Evolutionary conservation across 371 early-diverging fungal species (phyloP).

Genomic region (Phascolomyces articulosus): DNA sequence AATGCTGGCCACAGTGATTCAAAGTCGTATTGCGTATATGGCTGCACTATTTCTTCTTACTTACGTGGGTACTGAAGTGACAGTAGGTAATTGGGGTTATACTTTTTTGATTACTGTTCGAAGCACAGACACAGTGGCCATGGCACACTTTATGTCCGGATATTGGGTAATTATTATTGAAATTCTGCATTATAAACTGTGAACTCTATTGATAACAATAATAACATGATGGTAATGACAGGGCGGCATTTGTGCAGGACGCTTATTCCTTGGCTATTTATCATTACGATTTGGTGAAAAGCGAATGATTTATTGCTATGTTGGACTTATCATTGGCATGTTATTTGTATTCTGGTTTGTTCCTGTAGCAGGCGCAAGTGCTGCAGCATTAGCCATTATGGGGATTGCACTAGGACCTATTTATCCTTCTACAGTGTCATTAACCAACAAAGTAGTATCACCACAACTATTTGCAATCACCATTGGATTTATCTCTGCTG

Average conservation of each 20-base stretch:
- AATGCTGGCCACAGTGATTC: slow-evolving; percentile 2
- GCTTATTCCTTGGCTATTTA: slow-evolving; percentile 24
- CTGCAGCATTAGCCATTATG: slow-evolving; percentile 14
- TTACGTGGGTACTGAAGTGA: slow-evolving; percentile 34
- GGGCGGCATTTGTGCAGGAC: slow-evolving; percentile 24
- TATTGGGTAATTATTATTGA: slow-evolving; percentile 19
- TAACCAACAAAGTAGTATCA: slow-evolving; percentile 22
- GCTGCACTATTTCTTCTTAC: slow-evolving; percentile 23
- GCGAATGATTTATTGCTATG: slow-evolving; percentile 22
- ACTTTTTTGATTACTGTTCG: slow-evolving; percentile 28
- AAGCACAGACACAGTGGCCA: slow-evolving; percentile 18
- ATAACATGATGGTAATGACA: neutral
- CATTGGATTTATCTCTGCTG: slow-evolving; percentile 24
- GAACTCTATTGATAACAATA: too few species aligned
- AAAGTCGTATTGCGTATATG: slow-evolving; percentile 16
- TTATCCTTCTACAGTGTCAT: slow-evolving; percentile 26
- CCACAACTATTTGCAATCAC: slow-evolving; percentile 19
- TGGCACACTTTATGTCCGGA: slow-evolving; percentile 29
- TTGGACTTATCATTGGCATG: slow-evolving; percentile 15
- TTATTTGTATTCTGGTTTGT: slow-evolving; percentile 23
- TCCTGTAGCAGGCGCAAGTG: slow-evolving; percentile 15
- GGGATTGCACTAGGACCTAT: slow-evolving; percentile 27
- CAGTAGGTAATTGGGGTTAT: slow-evolving; percentile 30
- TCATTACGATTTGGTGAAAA: slow-evolving; percentile 29
- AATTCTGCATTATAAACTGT: too few species aligned